Base-by-base conservation (phyloP, 352 stramenopile genomes). In the Phytophthora fragariae region DNA sequence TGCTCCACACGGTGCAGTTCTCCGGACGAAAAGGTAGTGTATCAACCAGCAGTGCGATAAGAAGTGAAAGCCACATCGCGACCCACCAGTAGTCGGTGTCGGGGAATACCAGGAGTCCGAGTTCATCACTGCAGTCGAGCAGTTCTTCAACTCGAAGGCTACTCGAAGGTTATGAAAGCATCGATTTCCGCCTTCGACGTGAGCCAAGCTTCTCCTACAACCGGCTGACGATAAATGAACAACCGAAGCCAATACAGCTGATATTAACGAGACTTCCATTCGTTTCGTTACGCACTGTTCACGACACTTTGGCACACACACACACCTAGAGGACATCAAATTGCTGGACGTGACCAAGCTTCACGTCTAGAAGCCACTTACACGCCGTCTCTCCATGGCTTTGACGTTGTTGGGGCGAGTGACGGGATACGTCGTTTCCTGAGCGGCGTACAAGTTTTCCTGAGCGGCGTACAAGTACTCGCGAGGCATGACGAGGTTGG, bases 301-400 rank as follows among this genome's bases (percentile, higher is more conserved):
- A 66, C 39, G 54, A 57, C 41, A 70, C 31, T 11, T 62, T 66
- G 33, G 31, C 60, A 70, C 21, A 55, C 55, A 69, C n/a, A 52
- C 3, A 79, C 57, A 90, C 69, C 15, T 89, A 67, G 49, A 90
- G 75, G 65, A 64, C 84, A 33, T 79, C 64, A 2, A 79, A 66
- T 15, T 66, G 74, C 66, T 83, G 61, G 11, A 77, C 52, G 27
- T 74, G 61, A 24, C 87, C 80, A 46, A 83, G 81, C 24, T 27
- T 27, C 24, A 27, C 24, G 24, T 27, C 49, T 68, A 76, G 29
- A 68, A 82, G 56, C 65, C 77, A 19, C 63, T 82, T 2, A 77
- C 70, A 31, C 80, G 75, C 3, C 80, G 77, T 72, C 82, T 75
- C 64, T 88, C 80, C 65, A 85, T 79, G 24, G 80, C 70, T 53